Evolutionary conservation across 2,329 filamentous ascomycete genomes (phyloP).

Genomic region (Stachybotrys chlorohalonatus): DNA sequence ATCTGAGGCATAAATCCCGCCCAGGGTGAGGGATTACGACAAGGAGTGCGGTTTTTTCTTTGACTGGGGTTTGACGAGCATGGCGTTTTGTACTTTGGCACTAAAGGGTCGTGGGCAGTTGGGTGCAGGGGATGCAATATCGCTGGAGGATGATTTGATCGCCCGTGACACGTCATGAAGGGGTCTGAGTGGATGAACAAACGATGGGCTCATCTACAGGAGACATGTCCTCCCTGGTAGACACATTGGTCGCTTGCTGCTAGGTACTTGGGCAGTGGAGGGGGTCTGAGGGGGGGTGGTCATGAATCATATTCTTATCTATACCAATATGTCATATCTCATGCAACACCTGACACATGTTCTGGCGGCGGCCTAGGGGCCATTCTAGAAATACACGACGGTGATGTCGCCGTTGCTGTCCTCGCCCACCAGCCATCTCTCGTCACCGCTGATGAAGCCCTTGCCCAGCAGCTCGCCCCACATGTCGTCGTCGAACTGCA

Average conservation of each 20-base stretch:
- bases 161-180: no score
- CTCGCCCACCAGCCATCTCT: slow-evolving; percentile 54
- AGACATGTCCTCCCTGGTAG: no score
- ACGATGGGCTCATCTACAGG: no score
- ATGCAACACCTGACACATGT: background rate
- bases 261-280: no score
- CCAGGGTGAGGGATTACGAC: background rate
- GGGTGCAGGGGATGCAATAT: background rate
- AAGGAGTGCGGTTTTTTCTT: background rate
- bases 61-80: background rate
- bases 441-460: slow-evolving; percentile 48
- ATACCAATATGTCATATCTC: background rate
- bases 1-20: background rate
- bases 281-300: no score
- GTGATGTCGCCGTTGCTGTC: slow-evolving; percentile 40
- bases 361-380: background rate
- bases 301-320: background rate
- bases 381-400: slow-evolving; percentile 22
- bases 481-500: slow-evolving; percentile 31
- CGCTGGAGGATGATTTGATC: background rate
- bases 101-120: background rate
- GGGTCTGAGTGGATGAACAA: no score
- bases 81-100: background rate
- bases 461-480: slow-evolving; percentile 40
- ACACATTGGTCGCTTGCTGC: no score